These are phyloP conservation scores for Beauveria brongniartii DNA, from an alignment of 2,329 filamentous ascomycete genomes.

Conservation along the genomic window DNA sequence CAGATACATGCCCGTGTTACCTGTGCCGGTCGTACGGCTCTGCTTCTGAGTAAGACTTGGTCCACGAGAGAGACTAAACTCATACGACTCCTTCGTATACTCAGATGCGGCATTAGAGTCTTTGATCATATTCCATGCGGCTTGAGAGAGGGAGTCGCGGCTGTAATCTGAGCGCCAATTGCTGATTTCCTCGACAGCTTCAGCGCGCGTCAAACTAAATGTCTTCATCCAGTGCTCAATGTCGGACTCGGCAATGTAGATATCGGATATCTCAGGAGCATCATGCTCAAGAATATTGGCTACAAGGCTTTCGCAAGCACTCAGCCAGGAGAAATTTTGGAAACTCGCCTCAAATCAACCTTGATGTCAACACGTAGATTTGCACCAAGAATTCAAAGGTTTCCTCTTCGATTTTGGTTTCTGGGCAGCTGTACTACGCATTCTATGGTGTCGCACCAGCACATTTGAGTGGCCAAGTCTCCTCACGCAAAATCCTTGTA, in stretches of 20 bases:
- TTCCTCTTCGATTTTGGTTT: too few relatives aligned
- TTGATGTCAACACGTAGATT: too few relatives aligned
- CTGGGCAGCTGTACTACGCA: too few relatives aligned
- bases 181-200: conserved; percentile 7
- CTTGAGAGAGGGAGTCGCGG: neutral
- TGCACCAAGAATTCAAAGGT: too few relatives aligned
- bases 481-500: too few relatives aligned
- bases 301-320: conserved; percentile 1
- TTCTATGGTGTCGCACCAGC: too few relatives aligned
- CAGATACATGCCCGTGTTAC: neutral
- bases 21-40: neutral
- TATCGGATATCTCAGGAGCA: neutral
- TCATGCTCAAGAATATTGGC: neutral
- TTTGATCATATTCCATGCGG: conserved; percentile 9
- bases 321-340: neutral
- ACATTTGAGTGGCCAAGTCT: too few relatives aligned
- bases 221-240: conserved; percentile 7
- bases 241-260: conserved; percentile 5
- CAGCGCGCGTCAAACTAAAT: neutral
- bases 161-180: conserved; percentile 9
- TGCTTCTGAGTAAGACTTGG: neutral
- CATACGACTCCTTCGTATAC: conserved; percentile 12
- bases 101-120: neutral
- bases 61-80: conserved; percentile 4
- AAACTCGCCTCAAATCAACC: too few relatives aligned